Evolutionary conservation across 2,329 filamentous ascomycete species (phyloP).

Genomic region (Atkinsonella texensis): DNA sequence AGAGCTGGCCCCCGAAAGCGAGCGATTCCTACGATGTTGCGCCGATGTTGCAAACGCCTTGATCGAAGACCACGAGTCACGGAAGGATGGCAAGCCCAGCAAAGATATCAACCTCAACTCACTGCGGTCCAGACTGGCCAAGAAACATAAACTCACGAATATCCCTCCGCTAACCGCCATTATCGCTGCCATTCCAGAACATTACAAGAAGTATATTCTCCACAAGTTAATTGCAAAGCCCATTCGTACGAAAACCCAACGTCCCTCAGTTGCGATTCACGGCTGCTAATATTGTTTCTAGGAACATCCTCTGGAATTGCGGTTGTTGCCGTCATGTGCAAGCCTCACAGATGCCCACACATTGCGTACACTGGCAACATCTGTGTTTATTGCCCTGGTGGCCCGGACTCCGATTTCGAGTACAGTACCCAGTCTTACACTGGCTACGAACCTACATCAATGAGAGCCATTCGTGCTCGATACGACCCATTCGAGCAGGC

Average conservation of each 20-base stretch:
- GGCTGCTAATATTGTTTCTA: constrained; percentile 20
- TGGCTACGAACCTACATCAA: constrained; percentile 94
- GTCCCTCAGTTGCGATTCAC: neutral
- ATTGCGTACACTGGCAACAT: constrained; percentile 99
- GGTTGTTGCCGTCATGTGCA: constrained; percentile 98
- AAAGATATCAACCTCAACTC: constrained; percentile 90
- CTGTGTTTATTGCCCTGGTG: constrained; percentile 95
- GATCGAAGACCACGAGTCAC: constrained; percentile 85
- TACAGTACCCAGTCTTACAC: constrained; percentile 99
- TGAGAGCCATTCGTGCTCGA: constrained; percentile 91
- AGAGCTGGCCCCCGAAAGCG: constrained; percentile 81
- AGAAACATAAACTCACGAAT: constrained; percentile 80
- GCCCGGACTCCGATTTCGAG: constrained; percentile 96
- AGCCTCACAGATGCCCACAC: constrained; percentile 92
- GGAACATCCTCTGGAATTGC: constrained; percentile 93
- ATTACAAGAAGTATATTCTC: constrained; percentile 98
- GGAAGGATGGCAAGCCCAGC: constrained; percentile 59
- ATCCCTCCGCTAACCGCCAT: constrained; percentile 92
- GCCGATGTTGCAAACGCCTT: constrained; percentile 89
- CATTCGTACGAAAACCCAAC: constrained; percentile 48
- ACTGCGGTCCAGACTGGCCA: constrained; percentile 73
- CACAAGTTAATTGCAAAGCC: constrained; percentile 95
- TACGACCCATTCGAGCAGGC: constrained; percentile 99
- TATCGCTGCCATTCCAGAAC: constrained; percentile 95
- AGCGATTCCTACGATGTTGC: constrained; percentile 86